A percentile compares a stretch with the other conserved stretches of the same genome.
These are phyloP conservation scores for Vitis rupestris DNA, from an alignment of 164 flowering plant species.

Conservation along the genomic window DNA sequence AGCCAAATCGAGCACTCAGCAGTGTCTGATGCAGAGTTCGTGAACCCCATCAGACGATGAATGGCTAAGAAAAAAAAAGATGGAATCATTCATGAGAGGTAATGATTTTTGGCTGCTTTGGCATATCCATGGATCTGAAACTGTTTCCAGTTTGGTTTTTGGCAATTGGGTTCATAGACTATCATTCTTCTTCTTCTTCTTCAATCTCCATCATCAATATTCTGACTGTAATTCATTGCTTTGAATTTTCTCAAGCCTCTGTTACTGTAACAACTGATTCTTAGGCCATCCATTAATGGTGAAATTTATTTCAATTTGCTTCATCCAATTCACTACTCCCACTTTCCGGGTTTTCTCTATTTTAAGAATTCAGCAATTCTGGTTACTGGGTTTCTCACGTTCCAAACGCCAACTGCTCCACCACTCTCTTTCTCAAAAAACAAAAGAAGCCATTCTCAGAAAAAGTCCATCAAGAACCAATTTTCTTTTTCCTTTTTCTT, in stretches of 20 bases:
- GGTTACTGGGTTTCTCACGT: not conserved
- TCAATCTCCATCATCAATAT: not conserved
- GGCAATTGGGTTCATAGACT: not conserved
- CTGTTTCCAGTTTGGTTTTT: not conserved
- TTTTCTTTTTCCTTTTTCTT: not conserved
- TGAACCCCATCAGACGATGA: slow-evolving; percentile 14
- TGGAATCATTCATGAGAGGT: not conserved
- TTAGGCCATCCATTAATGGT: slow-evolving; percentile 5
- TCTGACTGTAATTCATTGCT: slow-evolving; percentile 20
- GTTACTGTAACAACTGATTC: slow-evolving; percentile 19
- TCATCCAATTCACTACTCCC: too few relatives aligned
- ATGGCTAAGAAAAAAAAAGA: not conserved
- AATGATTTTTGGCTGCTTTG: not conserved
- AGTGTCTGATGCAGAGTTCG: slow-evolving; percentile 24
- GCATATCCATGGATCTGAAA: slow-evolving; percentile 13
- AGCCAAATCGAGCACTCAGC: slow-evolving; percentile 58
- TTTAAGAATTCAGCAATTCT: not conserved
- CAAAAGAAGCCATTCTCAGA: not conserved
- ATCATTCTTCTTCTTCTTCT: not conserved
- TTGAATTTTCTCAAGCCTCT: not conserved
- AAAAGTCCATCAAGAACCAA: not conserved
- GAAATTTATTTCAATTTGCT: not conserved
- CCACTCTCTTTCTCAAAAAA: not conserved
- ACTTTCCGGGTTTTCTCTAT: not conserved
- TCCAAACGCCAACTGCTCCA: not conserved